These are phyloP conservation scores for Inga laurina DNA, from an alignment of 306 rosid species.

Conservation along the genomic window DNA sequence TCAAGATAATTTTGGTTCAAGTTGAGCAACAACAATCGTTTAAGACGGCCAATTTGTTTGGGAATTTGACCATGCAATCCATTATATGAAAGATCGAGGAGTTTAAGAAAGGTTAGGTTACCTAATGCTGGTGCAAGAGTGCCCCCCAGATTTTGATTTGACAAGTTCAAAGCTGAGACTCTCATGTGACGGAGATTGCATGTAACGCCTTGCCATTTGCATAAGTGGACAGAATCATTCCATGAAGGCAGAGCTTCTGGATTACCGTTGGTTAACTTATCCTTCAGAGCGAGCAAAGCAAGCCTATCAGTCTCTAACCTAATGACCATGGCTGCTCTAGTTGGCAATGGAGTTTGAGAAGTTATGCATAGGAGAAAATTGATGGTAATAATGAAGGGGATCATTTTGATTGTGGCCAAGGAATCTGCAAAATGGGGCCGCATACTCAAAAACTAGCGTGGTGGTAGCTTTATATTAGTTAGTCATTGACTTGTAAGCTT, in stretches of 20 bases:
- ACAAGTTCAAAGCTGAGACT: neutral
- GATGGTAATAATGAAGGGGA: neutral
- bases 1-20: neutral
- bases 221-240: neutral
- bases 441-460: neutral
- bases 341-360: neutral
- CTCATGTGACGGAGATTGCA: neutral
- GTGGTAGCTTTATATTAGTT: no score
- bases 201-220: neutral
- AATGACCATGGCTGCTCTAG: neutral
- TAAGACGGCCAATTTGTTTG: constrained; percentile 20
- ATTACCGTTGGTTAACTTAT: neutral
- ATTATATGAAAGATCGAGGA: neutral
- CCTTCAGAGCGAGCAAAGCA: neutral
- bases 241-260: neutral
- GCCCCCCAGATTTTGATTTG: neutral
- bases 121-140: constrained; percentile 11
- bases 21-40: constrained; percentile 18
- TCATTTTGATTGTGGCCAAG: neutral
- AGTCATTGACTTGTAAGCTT: no score
- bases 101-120: neutral
- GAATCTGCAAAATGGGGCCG: neutral
- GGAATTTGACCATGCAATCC: neutral
- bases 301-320: neutral
- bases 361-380: neutral